These are phyloP conservation scores for Pythium coloratum DNA, from an alignment of 352 stramenopile genomes.

Conservation along the genomic window DNA sequence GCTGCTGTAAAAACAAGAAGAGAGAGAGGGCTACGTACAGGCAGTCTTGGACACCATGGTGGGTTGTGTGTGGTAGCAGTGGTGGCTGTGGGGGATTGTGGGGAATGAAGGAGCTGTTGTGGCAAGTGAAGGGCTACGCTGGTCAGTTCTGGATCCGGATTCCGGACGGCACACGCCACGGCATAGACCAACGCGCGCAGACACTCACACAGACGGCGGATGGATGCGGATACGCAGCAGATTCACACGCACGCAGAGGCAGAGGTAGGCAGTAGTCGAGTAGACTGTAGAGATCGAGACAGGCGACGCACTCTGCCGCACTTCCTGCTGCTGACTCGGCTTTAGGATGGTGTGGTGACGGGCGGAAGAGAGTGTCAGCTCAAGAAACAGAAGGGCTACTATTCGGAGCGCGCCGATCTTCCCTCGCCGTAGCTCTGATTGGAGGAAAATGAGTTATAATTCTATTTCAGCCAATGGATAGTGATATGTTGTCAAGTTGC, in stretches of 20 bases:
- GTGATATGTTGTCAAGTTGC: neutral
- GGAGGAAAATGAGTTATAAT: neutral
- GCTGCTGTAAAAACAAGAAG: neutral
- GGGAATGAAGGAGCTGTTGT: constrained; percentile 1
- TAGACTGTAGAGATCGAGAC: neutral
- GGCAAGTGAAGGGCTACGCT: neutral
- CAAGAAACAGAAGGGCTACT: constrained; percentile 6
- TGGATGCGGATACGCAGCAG: constrained; percentile 1
- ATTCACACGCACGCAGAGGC: neutral
- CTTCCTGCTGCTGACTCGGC: neutral
- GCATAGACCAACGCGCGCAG: neutral
- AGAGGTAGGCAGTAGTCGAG: neutral
- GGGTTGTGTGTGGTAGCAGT: too few species aligned
- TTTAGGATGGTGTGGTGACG: neutral
- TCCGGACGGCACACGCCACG: neutral
- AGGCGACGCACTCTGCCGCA: constrained; percentile 1
- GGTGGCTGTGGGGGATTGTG: neutral
- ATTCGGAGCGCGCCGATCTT: constrained; percentile 26
- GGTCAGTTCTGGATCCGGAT: neutral
- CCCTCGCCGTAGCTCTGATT: neutral
- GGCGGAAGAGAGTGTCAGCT: constrained; percentile 8
- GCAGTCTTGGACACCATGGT: constrained; percentile 33
- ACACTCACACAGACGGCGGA: neutral
- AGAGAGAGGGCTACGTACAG: constrained; percentile 17
- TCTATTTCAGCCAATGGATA: neutral